A percentile compares a stretch with the other conserved stretches of the same genome.
These are phyloP conservation scores for Cutaneotrichosporon dermatis DNA, from an alignment of 1,284 basidiomycete genomes.

Conservation along the genomic window DNA sequence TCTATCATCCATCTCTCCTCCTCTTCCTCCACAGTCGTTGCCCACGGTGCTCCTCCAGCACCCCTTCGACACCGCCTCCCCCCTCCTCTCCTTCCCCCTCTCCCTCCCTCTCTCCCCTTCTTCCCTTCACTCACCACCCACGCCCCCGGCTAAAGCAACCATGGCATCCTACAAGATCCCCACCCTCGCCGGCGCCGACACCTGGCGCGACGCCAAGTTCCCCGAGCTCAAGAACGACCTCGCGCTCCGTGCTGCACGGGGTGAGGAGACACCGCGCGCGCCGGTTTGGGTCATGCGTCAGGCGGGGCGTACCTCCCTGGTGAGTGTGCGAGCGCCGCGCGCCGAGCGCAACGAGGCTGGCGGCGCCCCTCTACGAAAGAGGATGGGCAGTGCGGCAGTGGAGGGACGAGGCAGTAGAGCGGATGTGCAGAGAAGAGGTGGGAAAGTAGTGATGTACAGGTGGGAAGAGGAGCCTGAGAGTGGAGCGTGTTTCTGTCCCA, in stretches of 20 bases:
- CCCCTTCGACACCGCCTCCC: constrained; percentile 4
- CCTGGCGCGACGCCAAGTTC: constrained; percentile 29
- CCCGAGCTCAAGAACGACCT: constrained; percentile 84
- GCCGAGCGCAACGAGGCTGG: no score
- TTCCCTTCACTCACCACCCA: neutral
- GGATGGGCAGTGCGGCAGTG: no score
- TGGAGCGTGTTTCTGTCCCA: no score
- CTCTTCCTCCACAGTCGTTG: no score
- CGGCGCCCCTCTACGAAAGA: no score
- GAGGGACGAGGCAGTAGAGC: no score
- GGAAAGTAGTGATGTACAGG: no score
- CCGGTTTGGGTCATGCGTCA: constrained; percentile 99
- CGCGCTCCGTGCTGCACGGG: constrained; percentile 78
- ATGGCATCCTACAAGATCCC: constrained; percentile 28
- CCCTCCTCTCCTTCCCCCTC: neutral
- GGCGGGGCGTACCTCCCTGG: constrained; percentile 91
- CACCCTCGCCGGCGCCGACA: constrained; percentile 21
- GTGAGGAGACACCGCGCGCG: constrained; percentile 81
- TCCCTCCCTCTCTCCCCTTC: no score
- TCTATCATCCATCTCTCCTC: neutral
- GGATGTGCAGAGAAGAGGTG: no score
- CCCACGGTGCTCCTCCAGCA: constrained; percentile 1
- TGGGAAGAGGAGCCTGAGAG: no score
- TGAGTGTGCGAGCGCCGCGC: constrained; percentile 45
- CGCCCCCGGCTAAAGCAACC: neutral